A percentile compares a stretch with the other conserved stretches of the same genome.
Evolutionary conservation across 345 rosid genomes (phyloP).

Genomic region (Pugionium dolabratum): DNA sequence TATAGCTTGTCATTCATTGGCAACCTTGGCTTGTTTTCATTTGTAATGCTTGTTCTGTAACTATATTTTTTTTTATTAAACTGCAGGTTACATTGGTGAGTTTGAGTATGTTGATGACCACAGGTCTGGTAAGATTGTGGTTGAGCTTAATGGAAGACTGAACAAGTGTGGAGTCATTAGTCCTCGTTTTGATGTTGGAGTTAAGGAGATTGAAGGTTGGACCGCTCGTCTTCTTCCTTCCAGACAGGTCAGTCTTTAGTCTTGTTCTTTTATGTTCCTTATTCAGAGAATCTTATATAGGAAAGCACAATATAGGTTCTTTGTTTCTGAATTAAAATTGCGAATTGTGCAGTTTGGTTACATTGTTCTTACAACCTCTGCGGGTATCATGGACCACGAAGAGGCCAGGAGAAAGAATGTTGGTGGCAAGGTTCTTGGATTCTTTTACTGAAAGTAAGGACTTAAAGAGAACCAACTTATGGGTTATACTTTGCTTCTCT

Average conservation of each 20-base stretch:
- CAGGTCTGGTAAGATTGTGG: conserved; percentile 87
- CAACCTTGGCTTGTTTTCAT: neutral
- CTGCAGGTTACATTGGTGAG: conserved; percentile 75
- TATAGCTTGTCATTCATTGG: conserved; percentile 18
- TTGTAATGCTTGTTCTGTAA: too few relatives aligned
- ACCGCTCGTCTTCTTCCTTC: conserved; percentile 64
- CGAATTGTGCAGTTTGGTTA: conserved; percentile 57
- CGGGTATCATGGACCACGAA: conserved; percentile 88
- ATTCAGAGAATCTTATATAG: too few relatives aligned
- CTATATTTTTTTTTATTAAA: neutral
- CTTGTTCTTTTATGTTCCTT: neutral
- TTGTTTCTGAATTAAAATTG: too few relatives aligned
- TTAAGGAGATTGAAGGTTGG: conserved; percentile 84
- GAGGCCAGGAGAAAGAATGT: conserved; percentile 89
- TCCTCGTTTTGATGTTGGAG: conserved; percentile 49
- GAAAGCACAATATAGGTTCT: too few relatives aligned
- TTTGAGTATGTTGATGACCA: conserved; percentile 85
- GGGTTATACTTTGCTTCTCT: conserved; percentile 25
- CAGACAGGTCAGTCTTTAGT: conserved; percentile 57
- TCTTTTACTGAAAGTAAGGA: conserved; percentile 55
- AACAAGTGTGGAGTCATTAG: too few relatives aligned
- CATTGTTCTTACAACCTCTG: conserved; percentile 77
- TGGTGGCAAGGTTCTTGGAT: conserved; percentile 82
- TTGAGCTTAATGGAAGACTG: conserved; percentile 71
- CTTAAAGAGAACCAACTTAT: too few relatives aligned